Percentiles rank a stretch among this genome's conserved stretches.
Conservation (phyloP, 2,329 filamentous ascomycete species). For the Monascus ruber region DNA sequence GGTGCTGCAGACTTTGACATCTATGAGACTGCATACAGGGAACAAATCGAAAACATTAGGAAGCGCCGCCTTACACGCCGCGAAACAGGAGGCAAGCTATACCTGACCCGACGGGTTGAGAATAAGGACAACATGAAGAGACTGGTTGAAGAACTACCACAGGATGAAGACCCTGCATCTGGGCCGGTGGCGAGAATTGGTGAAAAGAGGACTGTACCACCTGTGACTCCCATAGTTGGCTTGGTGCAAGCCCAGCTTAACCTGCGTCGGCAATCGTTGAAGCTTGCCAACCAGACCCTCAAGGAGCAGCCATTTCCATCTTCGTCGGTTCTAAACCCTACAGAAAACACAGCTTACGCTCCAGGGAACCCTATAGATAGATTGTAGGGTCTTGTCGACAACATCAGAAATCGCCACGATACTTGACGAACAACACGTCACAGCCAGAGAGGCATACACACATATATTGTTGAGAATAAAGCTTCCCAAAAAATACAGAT, state of each 20-base stretch:
- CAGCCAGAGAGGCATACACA: too few species aligned
- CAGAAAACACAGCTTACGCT: too few species aligned
- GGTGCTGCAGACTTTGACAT: conserved; percentile 75
- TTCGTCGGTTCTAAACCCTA: too few species aligned
- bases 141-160: conserved; percentile 13
- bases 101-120: conserved; percentile 43
- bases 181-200: conserved; percentile 3
- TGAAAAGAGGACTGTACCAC: conserved; percentile 1
- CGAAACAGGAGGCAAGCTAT: conserved; percentile 45
- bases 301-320: too few species aligned
- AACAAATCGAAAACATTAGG: conserved; percentile 65
- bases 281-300: too few species aligned
- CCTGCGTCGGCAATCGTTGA: too few species aligned
- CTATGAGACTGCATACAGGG: conserved; percentile 77
- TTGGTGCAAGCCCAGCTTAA: conserved; percentile 1
- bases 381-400: too few species aligned
- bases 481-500: too few species aligned
- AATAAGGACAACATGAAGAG: conserved; percentile 25
- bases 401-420: too few species aligned
- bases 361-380: too few species aligned
- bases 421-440: too few species aligned
- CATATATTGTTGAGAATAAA: too few species aligned
- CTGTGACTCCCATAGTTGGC: conserved; percentile 1
- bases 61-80: conserved; percentile 24
- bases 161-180: conserved; percentile 11